phyloP scores from a whole-genome alignment of 129 eudicot genomes.

The Smallanthus sonchifolius region DNA sequence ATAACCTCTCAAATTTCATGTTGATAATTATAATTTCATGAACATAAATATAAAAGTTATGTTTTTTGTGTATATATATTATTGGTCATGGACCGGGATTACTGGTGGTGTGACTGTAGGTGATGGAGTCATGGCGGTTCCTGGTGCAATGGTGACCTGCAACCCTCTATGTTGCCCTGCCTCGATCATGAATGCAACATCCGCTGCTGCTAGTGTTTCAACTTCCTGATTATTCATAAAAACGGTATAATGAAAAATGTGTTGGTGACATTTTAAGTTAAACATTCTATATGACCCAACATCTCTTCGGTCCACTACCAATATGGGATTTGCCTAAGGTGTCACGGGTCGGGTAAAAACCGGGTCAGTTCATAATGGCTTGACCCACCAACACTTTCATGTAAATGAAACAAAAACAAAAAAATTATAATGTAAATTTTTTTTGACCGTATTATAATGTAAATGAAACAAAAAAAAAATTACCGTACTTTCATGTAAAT shows the following conservation, averaged over 20 bases:
- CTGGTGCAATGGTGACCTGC: slow-evolving; percentile 67
- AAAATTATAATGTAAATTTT: too few relatives aligned
- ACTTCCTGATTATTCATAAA: slow-evolving; percentile 50
- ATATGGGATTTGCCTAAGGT: not conserved
- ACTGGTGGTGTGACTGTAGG: slow-evolving; percentile 30
- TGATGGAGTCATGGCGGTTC: slow-evolving; percentile 34
- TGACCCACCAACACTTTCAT: not conserved
- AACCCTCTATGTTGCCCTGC: slow-evolving; percentile 65
- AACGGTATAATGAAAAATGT: not conserved
- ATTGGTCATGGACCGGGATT: slow-evolving; percentile 26
- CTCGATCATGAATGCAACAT: slow-evolving; percentile 69
- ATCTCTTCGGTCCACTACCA: not conserved
- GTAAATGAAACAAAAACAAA: too few relatives aligned
- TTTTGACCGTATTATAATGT: too few relatives aligned
- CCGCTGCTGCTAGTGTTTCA: slow-evolving; percentile 59
- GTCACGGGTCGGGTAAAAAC: not conserved
- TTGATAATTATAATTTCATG: slow-evolving; percentile 9
- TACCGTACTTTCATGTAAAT: too few relatives aligned
- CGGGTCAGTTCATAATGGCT: not conserved
- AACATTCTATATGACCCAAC: not conserved
- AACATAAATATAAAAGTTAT: not conserved
- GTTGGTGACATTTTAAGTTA: not conserved
- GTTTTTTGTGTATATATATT: slow-evolving; percentile 15
- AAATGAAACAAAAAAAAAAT: too few relatives aligned
- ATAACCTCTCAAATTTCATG: slow-evolving; percentile 17